phyloP scores from a whole-genome alignment of 148 eudicot species.

The Cornus controversa region DNA sequence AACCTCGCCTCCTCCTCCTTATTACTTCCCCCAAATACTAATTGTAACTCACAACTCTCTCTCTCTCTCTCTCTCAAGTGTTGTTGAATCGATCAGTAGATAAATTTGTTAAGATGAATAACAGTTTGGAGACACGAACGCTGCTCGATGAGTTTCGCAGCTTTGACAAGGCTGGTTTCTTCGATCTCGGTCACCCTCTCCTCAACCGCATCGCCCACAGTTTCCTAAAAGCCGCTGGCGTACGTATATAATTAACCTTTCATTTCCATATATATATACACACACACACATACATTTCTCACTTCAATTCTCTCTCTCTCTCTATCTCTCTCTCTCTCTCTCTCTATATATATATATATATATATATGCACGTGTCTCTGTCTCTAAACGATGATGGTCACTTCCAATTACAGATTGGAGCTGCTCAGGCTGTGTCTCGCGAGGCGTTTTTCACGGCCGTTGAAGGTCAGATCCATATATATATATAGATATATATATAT shows the following conservation, averaged over 20 bases:
- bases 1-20: no score
- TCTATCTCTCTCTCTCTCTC: no score
- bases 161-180: slow-evolving; percentile 52
- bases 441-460: slow-evolving; percentile 76
- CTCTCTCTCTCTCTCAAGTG: no score
- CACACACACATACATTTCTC: neutral
- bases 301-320: no score
- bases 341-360: neutral
- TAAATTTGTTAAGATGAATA: neutral
- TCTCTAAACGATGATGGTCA: neutral
- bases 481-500: no score
- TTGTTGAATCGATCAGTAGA: no score
- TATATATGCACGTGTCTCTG: neutral
- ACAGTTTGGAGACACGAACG: slow-evolving; percentile 44
- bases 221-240: slow-evolving; percentile 89
- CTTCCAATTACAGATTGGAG: slow-evolving; percentile 61
- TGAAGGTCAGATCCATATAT: slow-evolving; percentile 38
- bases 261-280: neutral
- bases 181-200: slow-evolving; percentile 88
- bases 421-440: slow-evolving; percentile 82
- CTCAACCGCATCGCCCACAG: slow-evolving; percentile 78
- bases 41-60: no score
- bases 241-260: neutral
- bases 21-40: no score
- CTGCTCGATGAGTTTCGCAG: slow-evolving; percentile 55